Evolutionary conservation across 2,329 filamentous ascomycete species (phyloP).

Genomic region (Beauveria pseudobassiana): DNA sequence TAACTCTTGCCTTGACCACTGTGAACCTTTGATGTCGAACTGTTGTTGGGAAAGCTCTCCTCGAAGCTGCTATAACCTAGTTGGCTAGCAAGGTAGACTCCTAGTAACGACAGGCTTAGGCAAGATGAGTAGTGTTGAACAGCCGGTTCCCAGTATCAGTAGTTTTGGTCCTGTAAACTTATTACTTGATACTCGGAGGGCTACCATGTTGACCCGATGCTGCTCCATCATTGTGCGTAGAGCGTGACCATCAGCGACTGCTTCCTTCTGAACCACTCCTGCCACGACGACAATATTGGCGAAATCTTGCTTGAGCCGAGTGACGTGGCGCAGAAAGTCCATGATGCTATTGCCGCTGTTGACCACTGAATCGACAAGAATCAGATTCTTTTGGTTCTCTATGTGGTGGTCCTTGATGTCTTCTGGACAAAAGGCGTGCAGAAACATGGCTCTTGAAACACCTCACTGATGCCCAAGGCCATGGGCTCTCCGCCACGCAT

Average conservation of each 20-base stretch:
- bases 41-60: too few species aligned
- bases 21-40: too few species aligned
- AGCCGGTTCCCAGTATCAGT: constrained; percentile 54
- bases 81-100: background rate
- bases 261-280: constrained; percentile 42
- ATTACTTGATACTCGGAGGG: constrained; percentile 49
- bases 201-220: constrained; percentile 32
- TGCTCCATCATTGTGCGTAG: constrained; percentile 16
- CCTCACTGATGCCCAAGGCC: constrained; percentile 49
- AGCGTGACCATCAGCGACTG: constrained; percentile 13
- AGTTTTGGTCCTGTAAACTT: constrained; percentile 40
- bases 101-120: constrained; percentile 14
- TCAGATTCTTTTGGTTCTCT: constrained; percentile 27
- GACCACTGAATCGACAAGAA: constrained; percentile 55
- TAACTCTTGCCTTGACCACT: too few species aligned
- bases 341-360: constrained; percentile 46
- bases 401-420: constrained; percentile 39
- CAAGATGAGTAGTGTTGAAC: constrained; percentile 48
- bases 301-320: constrained; percentile 23
- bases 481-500: constrained; percentile 59
- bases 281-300: constrained; percentile 47
- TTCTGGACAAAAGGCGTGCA: constrained; percentile 33
- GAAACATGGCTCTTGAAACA: constrained; percentile 42
- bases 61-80: too few species aligned
- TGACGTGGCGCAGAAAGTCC: constrained; percentile 41